A percentile compares a stretch with the other conserved stretches of the same genome.
These are phyloP conservation scores for Plasmodium knowlesi DNA, from an alignment of 169 alveolate species.

Conservation along the genomic window DNA sequence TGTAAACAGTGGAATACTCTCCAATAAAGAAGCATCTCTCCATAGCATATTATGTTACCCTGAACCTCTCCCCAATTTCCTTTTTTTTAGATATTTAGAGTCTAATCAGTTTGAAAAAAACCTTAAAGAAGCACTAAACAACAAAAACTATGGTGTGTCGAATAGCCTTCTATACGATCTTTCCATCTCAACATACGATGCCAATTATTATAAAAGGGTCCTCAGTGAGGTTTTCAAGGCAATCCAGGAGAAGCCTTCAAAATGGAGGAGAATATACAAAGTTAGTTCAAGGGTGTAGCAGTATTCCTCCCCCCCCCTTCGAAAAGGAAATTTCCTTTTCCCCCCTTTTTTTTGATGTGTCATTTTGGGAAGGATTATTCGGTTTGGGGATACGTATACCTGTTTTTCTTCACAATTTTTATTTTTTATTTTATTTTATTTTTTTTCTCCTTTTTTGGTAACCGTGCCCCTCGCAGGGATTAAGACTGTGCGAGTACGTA, in stretches of 20 bases:
- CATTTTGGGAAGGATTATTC: not conserved
- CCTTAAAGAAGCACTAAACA: conserved; percentile 61
- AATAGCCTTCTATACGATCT: conserved; percentile 62
- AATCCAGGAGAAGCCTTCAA: conserved; percentile 64
- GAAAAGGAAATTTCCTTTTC: not conserved
- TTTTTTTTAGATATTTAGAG: conserved; percentile 41
- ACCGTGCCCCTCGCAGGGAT: conserved; percentile 3
- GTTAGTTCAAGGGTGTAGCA: not conserved
- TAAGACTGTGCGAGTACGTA: conserved; percentile 51
- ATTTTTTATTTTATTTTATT: not conserved
- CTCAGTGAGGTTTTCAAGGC: conserved; percentile 62
- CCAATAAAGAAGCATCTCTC: not conserved
- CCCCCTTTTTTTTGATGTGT: not conserved
- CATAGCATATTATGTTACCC: not conserved
- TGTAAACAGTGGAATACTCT: not conserved
- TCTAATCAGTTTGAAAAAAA: conserved; percentile 72
- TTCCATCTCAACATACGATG: conserved; percentile 69
- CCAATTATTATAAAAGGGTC: conserved; percentile 46
- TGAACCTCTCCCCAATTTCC: not conserved
- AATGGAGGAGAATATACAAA: conserved; percentile 69
- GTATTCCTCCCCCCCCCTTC: not conserved
- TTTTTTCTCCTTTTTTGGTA: not conserved
- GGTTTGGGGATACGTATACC: not conserved
- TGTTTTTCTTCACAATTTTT: not conserved
- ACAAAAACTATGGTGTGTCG: conserved; percentile 69